Conservation (phyloP, 2,329 filamentous ascomycete genomes). For the Aureobasidium sp. region DNA sequence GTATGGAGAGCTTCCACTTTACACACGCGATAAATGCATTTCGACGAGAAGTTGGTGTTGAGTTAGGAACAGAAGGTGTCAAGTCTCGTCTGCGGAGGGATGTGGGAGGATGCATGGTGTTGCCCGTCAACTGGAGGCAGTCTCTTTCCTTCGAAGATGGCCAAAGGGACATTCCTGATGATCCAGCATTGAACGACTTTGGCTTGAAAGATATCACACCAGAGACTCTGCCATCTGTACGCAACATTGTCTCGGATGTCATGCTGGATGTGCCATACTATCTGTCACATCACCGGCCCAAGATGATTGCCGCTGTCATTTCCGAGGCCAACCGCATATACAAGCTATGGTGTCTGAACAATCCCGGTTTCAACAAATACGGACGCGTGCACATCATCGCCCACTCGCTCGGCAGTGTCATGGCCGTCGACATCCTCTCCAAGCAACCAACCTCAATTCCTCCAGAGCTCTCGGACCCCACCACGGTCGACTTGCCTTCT, state of each 20-base stretch:
- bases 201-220: conserved; percentile 85
- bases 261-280: conserved; percentile 99
- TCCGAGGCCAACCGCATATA: conserved; percentile 94
- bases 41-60: conserved; percentile 75
- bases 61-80: conserved; percentile 68
- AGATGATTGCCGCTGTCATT: conserved; percentile 86
- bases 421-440: conserved; percentile 87
- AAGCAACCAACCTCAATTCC: conserved; percentile 73
- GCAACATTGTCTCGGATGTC: conserved; percentile 89
- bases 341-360: conserved; percentile 87
- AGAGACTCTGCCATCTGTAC: conserved; percentile 78
- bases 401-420: conserved; percentile 88
- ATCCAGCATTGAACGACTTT: conserved; percentile 56
- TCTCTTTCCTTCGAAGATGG: conserved; percentile 81
- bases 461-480: conserved; percentile 29
- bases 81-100: conserved; percentile 65
- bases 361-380: conserved; percentile 68
- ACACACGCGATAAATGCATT: conserved; percentile 93
- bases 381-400: conserved; percentile 88
- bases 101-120: conserved; percentile 86
- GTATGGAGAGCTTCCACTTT: conserved; percentile 94
- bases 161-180: conserved; percentile 50
- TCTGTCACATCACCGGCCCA: conserved; percentile 89
- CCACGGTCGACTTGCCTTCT: conserved; percentile 22
- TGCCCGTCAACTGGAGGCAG: conserved; percentile 87